phyloP scores from a whole-genome alignment of 768 basidiomycete genomes.

The Boletus tomentosulus region DNA sequence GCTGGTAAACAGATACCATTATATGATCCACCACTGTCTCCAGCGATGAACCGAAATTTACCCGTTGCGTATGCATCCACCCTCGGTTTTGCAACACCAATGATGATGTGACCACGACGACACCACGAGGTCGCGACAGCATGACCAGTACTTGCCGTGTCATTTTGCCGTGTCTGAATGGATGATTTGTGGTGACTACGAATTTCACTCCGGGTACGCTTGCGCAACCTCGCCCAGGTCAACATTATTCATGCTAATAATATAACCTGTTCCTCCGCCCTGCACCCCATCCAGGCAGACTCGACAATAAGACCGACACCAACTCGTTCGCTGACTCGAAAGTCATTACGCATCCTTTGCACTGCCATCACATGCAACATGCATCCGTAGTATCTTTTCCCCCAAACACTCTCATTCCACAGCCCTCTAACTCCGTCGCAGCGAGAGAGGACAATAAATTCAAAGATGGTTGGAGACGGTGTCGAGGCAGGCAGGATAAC shows the following conservation, averaged over 20 bases:
- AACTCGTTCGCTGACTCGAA: slow-evolving; percentile 15
- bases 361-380: slow-evolving; percentile 22
- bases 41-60: too few relatives aligned
- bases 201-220: background rate
- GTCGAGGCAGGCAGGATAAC: slow-evolving; percentile 15
- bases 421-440: background rate
- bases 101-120: too few relatives aligned
- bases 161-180: too few relatives aligned
- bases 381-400: slow-evolving; percentile 12
- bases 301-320: slow-evolving; percentile 19
- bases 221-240: background rate
- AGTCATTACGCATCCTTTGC: background rate
- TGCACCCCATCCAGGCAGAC: slow-evolving; percentile 13
- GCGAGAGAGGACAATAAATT: slow-evolving; percentile 22
- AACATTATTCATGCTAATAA: slow-evolving; percentile 4
- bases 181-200: too few relatives aligned
- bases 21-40: too few relatives aligned
- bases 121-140: too few relatives aligned
- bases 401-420: slow-evolving; percentile 9
- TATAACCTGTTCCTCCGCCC: slow-evolving; percentile 6
- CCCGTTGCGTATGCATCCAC: too few relatives aligned
- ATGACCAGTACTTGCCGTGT: too few relatives aligned
- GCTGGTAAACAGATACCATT: too few relatives aligned
- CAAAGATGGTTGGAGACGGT: slow-evolving; percentile 3
- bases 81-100: too few relatives aligned